Evolutionary conservation across 768 basidiomycete genomes (phyloP), one percentile per base, ranked within the genome.

Genomic region (Termitomyces titanicus): DNA sequence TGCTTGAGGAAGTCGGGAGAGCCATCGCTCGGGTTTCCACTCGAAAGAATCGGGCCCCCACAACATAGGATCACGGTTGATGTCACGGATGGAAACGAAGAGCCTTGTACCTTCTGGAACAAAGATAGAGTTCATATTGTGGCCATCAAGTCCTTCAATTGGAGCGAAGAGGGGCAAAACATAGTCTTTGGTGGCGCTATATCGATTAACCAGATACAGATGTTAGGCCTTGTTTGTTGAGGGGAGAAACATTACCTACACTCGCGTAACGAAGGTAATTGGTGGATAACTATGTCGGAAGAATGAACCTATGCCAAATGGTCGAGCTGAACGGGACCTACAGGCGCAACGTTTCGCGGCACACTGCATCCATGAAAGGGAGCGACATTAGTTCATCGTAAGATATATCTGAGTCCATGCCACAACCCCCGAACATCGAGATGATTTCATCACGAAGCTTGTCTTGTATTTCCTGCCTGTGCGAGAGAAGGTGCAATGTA

Each of bases 11-110:
- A 77, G 64, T 0, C 70, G 69, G 3, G 66, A 58, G 1, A 79
- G 65, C 80, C 79, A 81, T 18, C 80, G 65, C 58, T 81, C 78
- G 1, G 79, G 80, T 58, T 78, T 79, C 78, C 78, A 81, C 52
- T 79, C 74, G n/a, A 62, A 53, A 2, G 75, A 72, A 55, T 82
- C 79, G 11, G 65, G 61, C 9, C 80, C 81, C 80, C 79, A 81
- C 3, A 80, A 59, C 0, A 66, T 66, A 13, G 68, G 70, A 58
- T 75, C 71, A 17, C 69, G 63, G 54, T 81, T 81, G 25, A 70
- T 63, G 24, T 63, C 64, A 11, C 72, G 38, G 33, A 79, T 68
- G 1, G 73, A 74, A 15, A 77, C 61, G 20, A 71, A 55, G 13
- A 81, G 47, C 15, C 64, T 61, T 2, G 79, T 80, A 48, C 68